phyloP scores from a whole-genome alignment of 1,284 basidiomycete species.

The Taiwanofungus camphoratus region DNA sequence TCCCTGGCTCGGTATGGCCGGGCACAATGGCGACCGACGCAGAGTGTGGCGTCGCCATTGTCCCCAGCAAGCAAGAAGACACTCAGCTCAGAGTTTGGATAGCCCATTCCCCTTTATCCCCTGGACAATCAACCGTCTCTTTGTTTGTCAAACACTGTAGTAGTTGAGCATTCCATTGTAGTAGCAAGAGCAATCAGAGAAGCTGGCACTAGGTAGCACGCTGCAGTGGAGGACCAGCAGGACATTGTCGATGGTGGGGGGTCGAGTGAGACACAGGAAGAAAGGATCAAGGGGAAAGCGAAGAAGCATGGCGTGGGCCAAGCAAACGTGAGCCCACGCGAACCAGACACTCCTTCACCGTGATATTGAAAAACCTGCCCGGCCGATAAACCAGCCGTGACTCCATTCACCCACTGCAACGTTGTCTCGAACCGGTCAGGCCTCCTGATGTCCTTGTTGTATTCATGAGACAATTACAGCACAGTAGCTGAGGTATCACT shows the following conservation, averaged over 20 bases:
- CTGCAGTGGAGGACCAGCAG: not conserved
- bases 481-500: too few species aligned
- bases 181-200: too few species aligned
- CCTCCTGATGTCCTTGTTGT: not conserved
- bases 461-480: not conserved
- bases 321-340: constrained; percentile 24
- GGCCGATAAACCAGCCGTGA: constrained; percentile 6
- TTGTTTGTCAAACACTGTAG: constrained; percentile 7
- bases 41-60: constrained; percentile 12
- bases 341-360: constrained; percentile 24
- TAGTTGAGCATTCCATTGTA: constrained; percentile 1
- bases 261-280: constrained; percentile 12
- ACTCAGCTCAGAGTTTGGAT: not conserved
- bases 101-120: constrained; percentile 1
- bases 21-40: constrained; percentile 3
- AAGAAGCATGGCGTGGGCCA: constrained; percentile 14
- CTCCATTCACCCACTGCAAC: constrained; percentile 10
- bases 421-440: constrained; percentile 1
- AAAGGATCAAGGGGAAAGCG: constrained; percentile 10
- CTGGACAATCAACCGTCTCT: not conserved
- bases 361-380: constrained; percentile 21
- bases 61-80: constrained; percentile 9
- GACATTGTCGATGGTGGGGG: constrained; percentile 9
- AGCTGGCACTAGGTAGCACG: constrained; percentile 1
- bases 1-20: constrained; percentile 11